Percentiles rank a stretch among this genome's conserved stretches.
Conservation (phyloP, 73 alveolate species). For the Paramecium bursaria region DNA sequence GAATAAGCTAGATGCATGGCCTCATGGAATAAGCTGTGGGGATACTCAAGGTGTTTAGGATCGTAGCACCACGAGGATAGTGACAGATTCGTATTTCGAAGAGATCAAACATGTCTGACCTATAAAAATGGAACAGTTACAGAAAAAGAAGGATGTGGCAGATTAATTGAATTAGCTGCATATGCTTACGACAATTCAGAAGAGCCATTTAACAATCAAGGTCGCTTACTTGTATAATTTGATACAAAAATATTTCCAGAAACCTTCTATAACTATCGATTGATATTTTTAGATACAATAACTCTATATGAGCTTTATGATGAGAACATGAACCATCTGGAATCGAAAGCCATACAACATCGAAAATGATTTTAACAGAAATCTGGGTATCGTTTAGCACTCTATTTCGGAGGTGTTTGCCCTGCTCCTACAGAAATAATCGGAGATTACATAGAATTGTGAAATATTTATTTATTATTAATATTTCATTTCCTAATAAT, state of each 20-base stretch:
- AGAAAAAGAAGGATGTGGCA: slow-evolving; percentile 40
- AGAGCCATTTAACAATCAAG: slow-evolving; percentile 64
- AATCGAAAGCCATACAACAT: slow-evolving; percentile 4
- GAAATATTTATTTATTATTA: too few species aligned
- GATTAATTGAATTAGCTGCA: slow-evolving; percentile 61
- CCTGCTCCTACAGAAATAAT: slow-evolving; percentile 60
- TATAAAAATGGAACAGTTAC: slow-evolving; percentile 31
- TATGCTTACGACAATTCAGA: slow-evolving; percentile 64
- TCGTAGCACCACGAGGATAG: slow-evolving; percentile 55
- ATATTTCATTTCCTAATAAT: too few species aligned
- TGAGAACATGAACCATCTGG: not conserved
- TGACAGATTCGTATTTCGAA: slow-evolving; percentile 68
- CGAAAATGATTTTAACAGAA: slow-evolving; percentile 45
- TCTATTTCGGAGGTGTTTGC: slow-evolving; percentile 69
- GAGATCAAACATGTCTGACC: slow-evolving; percentile 59
- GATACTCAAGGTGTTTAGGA: slow-evolving; percentile 56
- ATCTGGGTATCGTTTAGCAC: slow-evolving; percentile 40
- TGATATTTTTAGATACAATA: not conserved
- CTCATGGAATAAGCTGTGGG: slow-evolving; percentile 57
- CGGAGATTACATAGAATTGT: too few species aligned
- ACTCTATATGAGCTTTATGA: slow-evolving; percentile 54
- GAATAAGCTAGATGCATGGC: slow-evolving; percentile 34
- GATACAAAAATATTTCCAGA: not conserved
- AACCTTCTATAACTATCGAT: slow-evolving; percentile 48
- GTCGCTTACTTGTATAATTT: slow-evolving; percentile 36